Base-by-base conservation (phyloP, 2,329 filamentous ascomycete genomes). In the Cordyceps militaris region DNA sequence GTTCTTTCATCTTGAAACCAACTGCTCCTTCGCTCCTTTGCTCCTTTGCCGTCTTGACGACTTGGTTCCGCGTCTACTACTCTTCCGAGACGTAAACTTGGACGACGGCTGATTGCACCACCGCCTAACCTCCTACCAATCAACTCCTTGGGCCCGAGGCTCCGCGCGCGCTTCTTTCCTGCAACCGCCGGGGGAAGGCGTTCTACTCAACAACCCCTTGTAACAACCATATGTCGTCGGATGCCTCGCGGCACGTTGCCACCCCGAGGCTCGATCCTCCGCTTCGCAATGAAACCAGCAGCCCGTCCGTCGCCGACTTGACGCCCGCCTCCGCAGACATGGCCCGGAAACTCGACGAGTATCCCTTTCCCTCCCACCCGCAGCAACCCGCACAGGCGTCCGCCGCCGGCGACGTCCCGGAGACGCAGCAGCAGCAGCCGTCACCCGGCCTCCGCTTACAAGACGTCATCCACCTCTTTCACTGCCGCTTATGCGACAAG, bases 401-500 rank as follows among this genome's bases (percentile, higher is more conserved):
- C 24, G 11, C 21, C 11, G 4, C n/a, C 30, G 21, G 3, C 30
- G 30, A 21, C 43, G 11, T 36, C n/a, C 43, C 32, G 21, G 34
- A 26, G n/a, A 10, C 54, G 6, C 8, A 9, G 23, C 14, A 24
- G 2, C 3, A 34, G 5, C 46, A 44, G 1, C 46, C 8, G 5
- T 3, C 54, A n/a, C 34, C 23, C 14, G 34, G 30, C 32, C 24
- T 50, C 19, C 24, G 24, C 26, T 40, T 50, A 16, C 13, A 49
- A 56, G 44, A 56, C 44, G 54, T 56, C 54, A 56, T 95, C 61
- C 85, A 86, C 44, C 75, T 94, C 42, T 79, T 94, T 55, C 90
- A 95, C 72, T 97, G 92, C 69, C 80, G 80, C 11, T 74, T 81
- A 61, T 96, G 92, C 70, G 89, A 86, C 3, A 76, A 75, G 44